A percentile compares a stretch with the other conserved stretches of the same genome.
These are phyloP conservation scores for Hyphodiscus sp. DNA, from an alignment of 2,329 filamentous ascomycete genomes.

Conservation along the genomic window DNA sequence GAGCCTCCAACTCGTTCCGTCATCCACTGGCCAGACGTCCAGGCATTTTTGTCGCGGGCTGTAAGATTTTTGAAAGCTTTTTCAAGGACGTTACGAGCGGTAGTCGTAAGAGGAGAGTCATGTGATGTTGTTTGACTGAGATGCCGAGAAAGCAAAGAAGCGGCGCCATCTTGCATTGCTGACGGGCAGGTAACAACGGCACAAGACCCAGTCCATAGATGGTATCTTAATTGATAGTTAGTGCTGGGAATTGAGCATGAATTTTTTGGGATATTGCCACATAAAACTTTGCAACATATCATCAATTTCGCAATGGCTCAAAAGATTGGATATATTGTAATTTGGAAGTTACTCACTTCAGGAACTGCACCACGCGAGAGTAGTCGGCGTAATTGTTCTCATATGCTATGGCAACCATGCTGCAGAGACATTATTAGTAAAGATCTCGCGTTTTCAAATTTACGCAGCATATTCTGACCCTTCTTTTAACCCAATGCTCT, in stretches of 20 bases:
- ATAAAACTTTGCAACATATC: not conserved
- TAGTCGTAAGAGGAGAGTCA: constrained; percentile 18
- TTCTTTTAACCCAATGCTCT: constrained; percentile 50
- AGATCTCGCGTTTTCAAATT: not conserved
- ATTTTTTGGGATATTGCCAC: not conserved
- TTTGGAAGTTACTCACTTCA: constrained; percentile 32
- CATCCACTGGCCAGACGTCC: constrained; percentile 77
- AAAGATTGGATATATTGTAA: too few relatives aligned
- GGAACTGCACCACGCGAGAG: constrained; percentile 53
- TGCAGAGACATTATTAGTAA: constrained; percentile 19
- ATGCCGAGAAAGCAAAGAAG: constrained; percentile 42
- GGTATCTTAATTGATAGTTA: constrained; percentile 15
- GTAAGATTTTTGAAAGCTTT: constrained; percentile 48
- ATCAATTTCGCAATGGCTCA: too few relatives aligned
- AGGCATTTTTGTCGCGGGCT: constrained; percentile 46
- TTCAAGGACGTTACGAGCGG: constrained; percentile 39
- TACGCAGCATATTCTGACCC: constrained; percentile 33
- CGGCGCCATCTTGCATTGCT: constrained; percentile 45
- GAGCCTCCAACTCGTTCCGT: constrained; percentile 64
- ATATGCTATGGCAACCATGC: constrained; percentile 54
- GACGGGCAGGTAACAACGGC: constrained; percentile 17
- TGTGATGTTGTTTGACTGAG: constrained; percentile 25
- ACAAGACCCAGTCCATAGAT: constrained; percentile 16
- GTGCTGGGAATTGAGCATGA: not conserved
- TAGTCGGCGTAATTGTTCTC: constrained; percentile 45